Percentiles rank a stretch among this genome's conserved stretches.
Evolutionary conservation across 495 filamentous ascomycete species (phyloP).

Genomic region (Xylaria longipes): DNA sequence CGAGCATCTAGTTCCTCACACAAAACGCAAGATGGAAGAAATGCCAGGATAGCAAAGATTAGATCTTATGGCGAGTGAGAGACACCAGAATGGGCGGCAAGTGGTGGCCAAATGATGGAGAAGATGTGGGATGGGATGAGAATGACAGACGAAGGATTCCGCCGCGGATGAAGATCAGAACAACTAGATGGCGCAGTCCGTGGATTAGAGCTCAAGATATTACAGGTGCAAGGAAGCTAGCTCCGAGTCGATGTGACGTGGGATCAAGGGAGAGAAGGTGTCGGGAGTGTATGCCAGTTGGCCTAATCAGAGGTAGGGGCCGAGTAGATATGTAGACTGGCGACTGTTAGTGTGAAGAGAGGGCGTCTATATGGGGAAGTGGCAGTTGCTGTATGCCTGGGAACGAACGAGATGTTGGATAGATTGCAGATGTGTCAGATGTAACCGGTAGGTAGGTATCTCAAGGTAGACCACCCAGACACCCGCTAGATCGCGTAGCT

Average conservation of each 20-base stretch:
- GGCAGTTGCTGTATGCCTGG: not conserved
- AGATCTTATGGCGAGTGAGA: constrained; percentile 31
- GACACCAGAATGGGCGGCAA: constrained; percentile 23
- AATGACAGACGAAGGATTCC: constrained; percentile 22
- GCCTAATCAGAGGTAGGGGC: not conserved
- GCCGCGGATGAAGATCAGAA: not conserved
- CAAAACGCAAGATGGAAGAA: constrained; percentile 39
- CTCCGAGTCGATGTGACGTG: constrained; percentile 34
- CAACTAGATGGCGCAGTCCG: constrained; percentile 13
- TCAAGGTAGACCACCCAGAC: not conserved
- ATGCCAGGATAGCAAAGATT: constrained; percentile 39
- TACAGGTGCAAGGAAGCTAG: constrained; percentile 19
- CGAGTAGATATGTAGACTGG: not conserved
- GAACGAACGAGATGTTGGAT: constrained; percentile 4
- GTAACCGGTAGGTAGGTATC: not conserved
- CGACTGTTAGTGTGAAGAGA: not conserved
- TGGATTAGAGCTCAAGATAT: constrained; percentile 17
- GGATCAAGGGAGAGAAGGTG: constrained; percentile 22
- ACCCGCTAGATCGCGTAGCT: not conserved
- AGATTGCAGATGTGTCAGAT: constrained; percentile 13
- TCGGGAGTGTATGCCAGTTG: not conserved
- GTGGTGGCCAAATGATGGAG: constrained; percentile 20
- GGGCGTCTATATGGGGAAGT: not conserved
- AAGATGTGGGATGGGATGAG: constrained; percentile 19
- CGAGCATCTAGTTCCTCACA: constrained; percentile 32